A percentile compares a stretch with the other conserved stretches of the same genome.
Evolutionary conservation across 441 rosid species (phyloP).

Genomic region (Capsella rubella): DNA sequence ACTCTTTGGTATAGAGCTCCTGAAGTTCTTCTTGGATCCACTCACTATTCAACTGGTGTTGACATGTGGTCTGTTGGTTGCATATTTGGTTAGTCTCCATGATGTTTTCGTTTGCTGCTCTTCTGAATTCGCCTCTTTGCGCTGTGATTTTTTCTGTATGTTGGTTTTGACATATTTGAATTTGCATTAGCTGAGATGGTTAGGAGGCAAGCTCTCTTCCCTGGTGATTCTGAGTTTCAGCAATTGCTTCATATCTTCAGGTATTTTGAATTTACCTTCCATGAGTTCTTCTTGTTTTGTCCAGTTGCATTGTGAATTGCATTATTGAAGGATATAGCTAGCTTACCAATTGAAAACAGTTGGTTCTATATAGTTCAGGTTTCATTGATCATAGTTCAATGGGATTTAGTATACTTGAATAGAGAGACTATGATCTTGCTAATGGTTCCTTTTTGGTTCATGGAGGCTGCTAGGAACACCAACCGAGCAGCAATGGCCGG

Average conservation of each 20-base stretch:
- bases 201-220: slow-evolving; percentile 91
- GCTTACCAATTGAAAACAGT: not conserved
- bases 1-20: slow-evolving; percentile 99
- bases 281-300: not conserved
- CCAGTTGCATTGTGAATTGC: slow-evolving; percentile 2
- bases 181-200: slow-evolving; percentile 80
- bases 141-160: slow-evolving; percentile 14
- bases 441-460: not conserved
- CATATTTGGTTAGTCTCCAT: slow-evolving; percentile 68
- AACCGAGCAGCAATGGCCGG: slow-evolving; percentile 84
- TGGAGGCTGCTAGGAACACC: slow-evolving; percentile 93
- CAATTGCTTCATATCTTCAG: slow-evolving; percentile 96
- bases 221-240: slow-evolving; percentile 96
- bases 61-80: slow-evolving; percentile 99
- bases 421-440: slow-evolving; percentile 7
- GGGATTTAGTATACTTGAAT: not conserved
- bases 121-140: not conserved
- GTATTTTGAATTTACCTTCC: slow-evolving; percentile 44
- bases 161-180: not conserved
- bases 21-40: slow-evolving; percentile 87
- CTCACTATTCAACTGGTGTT: slow-evolving; percentile 87
- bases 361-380: not conserved
- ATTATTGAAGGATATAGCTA: slow-evolving; percentile 10
- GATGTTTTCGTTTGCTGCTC: not conserved
- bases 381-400: not conserved